These are phyloP conservation scores for Xylaria sp. DNA, from an alignment of 2,329 filamentous ascomycete genomes.

Conservation along the genomic window DNA sequence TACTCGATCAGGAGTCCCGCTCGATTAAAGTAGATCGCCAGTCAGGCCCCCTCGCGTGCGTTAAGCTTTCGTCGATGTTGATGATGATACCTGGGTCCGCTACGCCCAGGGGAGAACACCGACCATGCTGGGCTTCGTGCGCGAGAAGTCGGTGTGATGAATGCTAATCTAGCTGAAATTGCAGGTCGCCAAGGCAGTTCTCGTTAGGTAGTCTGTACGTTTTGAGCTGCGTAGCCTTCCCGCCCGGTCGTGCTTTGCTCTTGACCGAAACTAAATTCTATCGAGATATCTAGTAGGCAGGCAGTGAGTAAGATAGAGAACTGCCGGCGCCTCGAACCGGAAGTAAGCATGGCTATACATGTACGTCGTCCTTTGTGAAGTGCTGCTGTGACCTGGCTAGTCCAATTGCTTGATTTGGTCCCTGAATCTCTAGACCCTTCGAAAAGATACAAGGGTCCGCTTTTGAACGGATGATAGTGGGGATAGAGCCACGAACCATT, in stretches of 20 bases:
- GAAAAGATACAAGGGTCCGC: conserved; percentile 18
- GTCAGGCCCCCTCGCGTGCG: too few species aligned
- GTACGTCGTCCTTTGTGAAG: neutral
- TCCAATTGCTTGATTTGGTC: neutral
- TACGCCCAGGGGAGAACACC: neutral
- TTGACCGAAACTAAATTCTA: neutral
- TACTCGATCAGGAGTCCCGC: neutral
- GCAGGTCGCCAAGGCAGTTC: neutral
- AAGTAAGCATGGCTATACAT: neutral
- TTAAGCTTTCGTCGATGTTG: neutral
- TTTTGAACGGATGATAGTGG: conserved; percentile 33
- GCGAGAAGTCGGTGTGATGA: conserved; percentile 23
- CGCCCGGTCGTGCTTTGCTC: neutral
- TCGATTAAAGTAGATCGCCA: neutral
- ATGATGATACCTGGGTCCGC: neutral
- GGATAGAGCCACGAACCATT: conserved; percentile 24
- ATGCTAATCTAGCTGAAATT: conserved; percentile 3
- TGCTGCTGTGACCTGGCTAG: neutral
- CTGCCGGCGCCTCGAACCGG: neutral
- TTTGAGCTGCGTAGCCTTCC: neutral
- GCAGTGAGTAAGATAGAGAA: neutral
- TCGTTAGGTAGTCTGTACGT: too few species aligned
- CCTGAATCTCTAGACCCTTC: neutral
- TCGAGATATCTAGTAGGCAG: neutral
- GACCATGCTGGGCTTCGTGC: neutral